Base-by-base conservation (phyloP, 2,329 filamentous ascomycete genomes). In the Fusarium guadeloupense region DNA sequence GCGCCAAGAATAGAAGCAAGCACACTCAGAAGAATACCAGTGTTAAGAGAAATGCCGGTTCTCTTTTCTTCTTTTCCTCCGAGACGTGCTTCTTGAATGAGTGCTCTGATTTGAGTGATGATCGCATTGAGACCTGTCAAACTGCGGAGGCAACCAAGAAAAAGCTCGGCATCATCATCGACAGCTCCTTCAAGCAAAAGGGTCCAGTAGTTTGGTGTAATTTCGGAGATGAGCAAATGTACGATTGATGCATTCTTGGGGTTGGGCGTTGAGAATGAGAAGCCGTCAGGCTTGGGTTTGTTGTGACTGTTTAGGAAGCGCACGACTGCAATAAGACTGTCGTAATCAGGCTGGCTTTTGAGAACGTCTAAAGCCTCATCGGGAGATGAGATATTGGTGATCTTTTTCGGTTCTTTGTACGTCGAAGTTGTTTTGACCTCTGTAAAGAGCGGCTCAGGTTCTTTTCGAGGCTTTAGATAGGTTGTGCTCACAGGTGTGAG, bases 121-220 rank as follows among this genome's bases (percentile, higher is more conserved):
- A 93, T 72, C n/a, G 91, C 89, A 59, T 92, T 94, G 26, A 97
- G 74, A 0, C 93, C 93, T 3, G 89, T 83, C 14, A 95, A 80
- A 70, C 88, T 97, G 52, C 82, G 83, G 6, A 99, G 77, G 69
- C 88, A 91, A 55, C 76, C 74, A 1, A 91, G 66, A 14, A 98
- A 76, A 3, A 84, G 74, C 34, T 76, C 73, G 1, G 80, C 66
- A 31, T 47, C 56, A 10, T 55, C 53, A 19, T 61, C 30, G 4
- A 66, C 55, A 23, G 72, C 72, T n/a, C 76, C 77, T 53, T 84
- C 82, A 31, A 80, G 76, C 14, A 94, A 71, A 9, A 86, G 69
- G 4, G 80, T 72, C 94, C 95, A 98, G 75, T 94, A 96, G 71
- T 93, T 91, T 2, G 91, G 90, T 8, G 92, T 79, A 21, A 90